phyloP scores from a whole-genome alignment of 139 green algal genomes.

The Micractinium conductrix region DNA sequence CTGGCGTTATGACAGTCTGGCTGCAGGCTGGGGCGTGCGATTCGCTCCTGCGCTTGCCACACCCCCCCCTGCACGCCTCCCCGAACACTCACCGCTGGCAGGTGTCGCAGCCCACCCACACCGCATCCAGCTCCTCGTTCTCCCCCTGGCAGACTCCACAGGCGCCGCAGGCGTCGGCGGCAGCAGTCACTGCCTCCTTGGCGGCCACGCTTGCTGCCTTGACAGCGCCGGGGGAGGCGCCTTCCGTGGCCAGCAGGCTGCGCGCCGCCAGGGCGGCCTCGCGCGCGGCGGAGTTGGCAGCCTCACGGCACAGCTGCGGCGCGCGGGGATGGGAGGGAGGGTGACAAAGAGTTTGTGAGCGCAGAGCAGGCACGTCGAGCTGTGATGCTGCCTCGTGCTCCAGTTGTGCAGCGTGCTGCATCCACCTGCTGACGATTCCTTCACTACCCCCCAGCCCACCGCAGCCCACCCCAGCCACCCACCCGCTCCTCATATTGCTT shows the following conservation, averaged over 20 bases:
- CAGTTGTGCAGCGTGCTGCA: too few relatives aligned
- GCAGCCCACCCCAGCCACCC: not conserved
- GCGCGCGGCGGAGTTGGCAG: constrained; percentile 33
- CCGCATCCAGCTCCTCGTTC: constrained; percentile 33
- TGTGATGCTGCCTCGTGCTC: too few relatives aligned
- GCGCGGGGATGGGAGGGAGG: not conserved
- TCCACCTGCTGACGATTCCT: too few relatives aligned
- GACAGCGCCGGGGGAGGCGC: not conserved
- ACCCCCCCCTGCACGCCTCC: not conserved
- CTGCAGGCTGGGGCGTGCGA: too few relatives aligned
- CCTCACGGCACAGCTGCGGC: constrained; percentile 41
- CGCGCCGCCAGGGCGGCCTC: not conserved
- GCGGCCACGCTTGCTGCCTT: constrained; percentile 22
- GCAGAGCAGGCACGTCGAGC: not conserved
- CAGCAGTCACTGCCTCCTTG: constrained; percentile 13
- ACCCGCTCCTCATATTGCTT: constrained; percentile 55
- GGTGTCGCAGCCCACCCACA: constrained; percentile 58
- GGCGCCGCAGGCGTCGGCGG: constrained; percentile 48
- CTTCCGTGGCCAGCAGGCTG: constrained; percentile 14
- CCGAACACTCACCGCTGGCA: constrained; percentile 41
- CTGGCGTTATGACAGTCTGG: not conserved
- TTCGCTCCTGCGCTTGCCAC: not conserved
- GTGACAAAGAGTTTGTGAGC: not conserved
- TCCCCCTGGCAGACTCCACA: constrained; percentile 46
- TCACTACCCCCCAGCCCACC: not conserved